These are phyloP conservation scores for Solanum hybrid DNA, from an alignment of 305 asterid species.

Conservation along the genomic window DNA sequence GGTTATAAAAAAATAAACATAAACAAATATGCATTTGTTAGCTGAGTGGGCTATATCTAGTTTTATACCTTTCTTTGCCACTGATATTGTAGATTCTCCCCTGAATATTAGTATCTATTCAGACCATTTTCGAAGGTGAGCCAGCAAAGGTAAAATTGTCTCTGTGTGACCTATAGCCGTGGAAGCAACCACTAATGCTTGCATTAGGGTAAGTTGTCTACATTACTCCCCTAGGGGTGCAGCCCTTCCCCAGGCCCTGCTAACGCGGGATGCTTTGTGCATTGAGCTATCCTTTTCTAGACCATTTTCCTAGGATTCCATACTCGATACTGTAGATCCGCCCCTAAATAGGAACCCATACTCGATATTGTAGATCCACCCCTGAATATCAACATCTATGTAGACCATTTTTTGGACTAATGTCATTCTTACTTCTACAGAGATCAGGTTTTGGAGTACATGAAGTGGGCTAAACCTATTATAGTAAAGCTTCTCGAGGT, in stretches of 20 bases:
- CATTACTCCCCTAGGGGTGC: accelerated
- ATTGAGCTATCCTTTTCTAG: accelerated
- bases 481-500: slow-evolving; percentile 26
- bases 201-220: not conserved
- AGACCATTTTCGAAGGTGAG: not conserved
- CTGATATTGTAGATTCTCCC: not conserved
- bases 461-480: slow-evolving; percentile 32
- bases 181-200: not conserved
- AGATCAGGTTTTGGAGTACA: slow-evolving; percentile 33
- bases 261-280: not conserved
- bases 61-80: not conserved
- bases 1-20: not conserved
- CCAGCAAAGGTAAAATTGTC: not conserved
- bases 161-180: not conserved
- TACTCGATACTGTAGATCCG: not conserved
- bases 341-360: not conserved
- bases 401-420: not conserved
- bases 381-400: not conserved
- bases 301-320: not conserved
- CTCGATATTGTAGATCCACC: not conserved
- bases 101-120: not conserved
- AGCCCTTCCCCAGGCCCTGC: accelerated
- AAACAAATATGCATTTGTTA: not conserved
- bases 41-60: not conserved
- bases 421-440: slow-evolving; percentile 3